These are phyloP conservation scores for Arthrinium phaeospermum DNA, from an alignment of 2,329 filamentous ascomycete genomes.

Conservation along the genomic window DNA sequence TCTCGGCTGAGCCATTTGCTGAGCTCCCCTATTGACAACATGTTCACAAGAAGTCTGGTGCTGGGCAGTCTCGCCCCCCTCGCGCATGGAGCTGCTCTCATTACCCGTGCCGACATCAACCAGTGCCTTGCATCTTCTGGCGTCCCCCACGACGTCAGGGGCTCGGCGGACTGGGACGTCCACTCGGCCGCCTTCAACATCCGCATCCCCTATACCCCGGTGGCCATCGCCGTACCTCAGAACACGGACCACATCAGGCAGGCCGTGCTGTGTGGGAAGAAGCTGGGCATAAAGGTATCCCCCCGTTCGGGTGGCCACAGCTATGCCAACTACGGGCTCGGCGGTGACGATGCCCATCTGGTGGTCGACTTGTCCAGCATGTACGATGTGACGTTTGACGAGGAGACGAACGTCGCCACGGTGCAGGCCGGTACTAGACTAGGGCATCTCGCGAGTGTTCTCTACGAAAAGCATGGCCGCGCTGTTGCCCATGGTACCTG, in stretches of 20 bases:
- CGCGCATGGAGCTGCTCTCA: slow-evolving; percentile 30
- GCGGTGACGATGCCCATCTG: slow-evolving; percentile 51
- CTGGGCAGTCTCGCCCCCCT: slow-evolving; percentile 38
- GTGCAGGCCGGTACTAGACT: slow-evolving; percentile 51
- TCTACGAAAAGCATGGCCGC: slow-evolving; percentile 40
- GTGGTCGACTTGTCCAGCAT: slow-evolving; percentile 52
- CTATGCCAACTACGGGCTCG: slow-evolving; percentile 51
- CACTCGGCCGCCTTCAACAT: slow-evolving; percentile 38
- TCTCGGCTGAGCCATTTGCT: not conserved
- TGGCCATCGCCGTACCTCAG: slow-evolving; percentile 48
- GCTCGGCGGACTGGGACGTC: slow-evolving; percentile 37
- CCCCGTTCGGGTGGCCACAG: slow-evolving; percentile 56
- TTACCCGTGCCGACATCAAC: slow-evolving; percentile 35
- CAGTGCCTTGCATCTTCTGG: slow-evolving; percentile 34
- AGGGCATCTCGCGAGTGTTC: slow-evolving; percentile 43
- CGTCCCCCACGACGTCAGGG: slow-evolving; percentile 32
- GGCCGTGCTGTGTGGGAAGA: slow-evolving; percentile 50
- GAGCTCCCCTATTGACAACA: not conserved
- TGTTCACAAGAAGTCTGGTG: not conserved
- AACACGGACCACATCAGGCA: slow-evolving; percentile 49
- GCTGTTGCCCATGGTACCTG: slow-evolving; percentile 45
- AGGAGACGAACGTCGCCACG: slow-evolving; percentile 42
- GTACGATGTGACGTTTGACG: slow-evolving; percentile 46
- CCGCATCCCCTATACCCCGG: slow-evolving; percentile 40
- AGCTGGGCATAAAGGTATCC: slow-evolving; percentile 48